Conservation (phyloP, 2,329 filamentous ascomycete genomes). For the Cytospora mali region DNA sequence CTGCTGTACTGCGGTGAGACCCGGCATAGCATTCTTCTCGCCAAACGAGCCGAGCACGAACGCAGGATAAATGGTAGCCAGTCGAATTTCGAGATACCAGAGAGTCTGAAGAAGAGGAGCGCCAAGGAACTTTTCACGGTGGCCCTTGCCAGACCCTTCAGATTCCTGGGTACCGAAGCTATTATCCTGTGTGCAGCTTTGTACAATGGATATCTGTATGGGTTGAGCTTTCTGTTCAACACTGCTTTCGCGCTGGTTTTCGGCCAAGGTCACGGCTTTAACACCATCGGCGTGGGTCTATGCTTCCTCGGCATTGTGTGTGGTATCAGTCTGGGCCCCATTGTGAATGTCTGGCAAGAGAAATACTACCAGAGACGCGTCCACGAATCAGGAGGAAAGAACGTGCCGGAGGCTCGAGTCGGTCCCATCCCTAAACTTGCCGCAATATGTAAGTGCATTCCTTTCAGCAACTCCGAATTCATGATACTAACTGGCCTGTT, state of each 20-base stretch:
- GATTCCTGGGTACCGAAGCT: conserved; percentile 48
- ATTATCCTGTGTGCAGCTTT: conserved; percentile 51
- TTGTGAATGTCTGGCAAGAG: conserved; percentile 50
- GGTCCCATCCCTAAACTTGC: conserved; percentile 42
- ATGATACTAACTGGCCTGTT: background rate
- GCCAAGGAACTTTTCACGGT: conserved; percentile 44
- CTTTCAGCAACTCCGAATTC: background rate
- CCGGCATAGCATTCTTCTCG: conserved; percentile 42
- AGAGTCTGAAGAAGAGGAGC: conserved; percentile 40
- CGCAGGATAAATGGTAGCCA: conserved; percentile 33
- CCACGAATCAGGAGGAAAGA: conserved; percentile 35
- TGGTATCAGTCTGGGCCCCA: conserved; percentile 38
- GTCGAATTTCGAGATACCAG: conserved; percentile 38
- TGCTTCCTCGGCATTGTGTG: conserved; percentile 40
- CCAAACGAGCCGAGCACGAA: conserved; percentile 38
- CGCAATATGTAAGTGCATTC: conserved; percentile 36
- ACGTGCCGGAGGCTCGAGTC: conserved; percentile 47
- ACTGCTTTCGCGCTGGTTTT: conserved; percentile 53
- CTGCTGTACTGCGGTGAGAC: conserved; percentile 43
- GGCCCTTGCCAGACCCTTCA: conserved; percentile 49
- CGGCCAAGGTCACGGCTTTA: conserved; percentile 46
- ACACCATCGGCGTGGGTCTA: conserved; percentile 43
- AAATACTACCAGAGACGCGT: conserved; percentile 42
- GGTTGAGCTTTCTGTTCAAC: conserved; percentile 52
- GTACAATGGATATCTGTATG: conserved; percentile 53